phyloP scores from a whole-genome alignment of 2,329 filamentous ascomycete species.

The Aspergillus ruber region DNA sequence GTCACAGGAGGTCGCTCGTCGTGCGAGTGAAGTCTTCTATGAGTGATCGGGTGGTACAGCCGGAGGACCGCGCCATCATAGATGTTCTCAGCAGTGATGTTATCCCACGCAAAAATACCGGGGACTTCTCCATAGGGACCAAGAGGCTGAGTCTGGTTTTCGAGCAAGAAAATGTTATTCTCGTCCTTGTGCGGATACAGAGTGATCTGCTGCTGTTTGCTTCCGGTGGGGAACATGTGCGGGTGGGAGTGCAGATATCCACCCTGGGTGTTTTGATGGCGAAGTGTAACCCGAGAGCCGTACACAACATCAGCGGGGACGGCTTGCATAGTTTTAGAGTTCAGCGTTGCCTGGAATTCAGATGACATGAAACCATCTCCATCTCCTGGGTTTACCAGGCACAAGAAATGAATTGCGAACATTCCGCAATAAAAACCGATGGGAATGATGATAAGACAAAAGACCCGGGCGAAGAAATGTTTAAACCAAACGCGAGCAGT shows the following conservation, averaged over 20 bases:
- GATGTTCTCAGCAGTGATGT: slow-evolving; percentile 61
- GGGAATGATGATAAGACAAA: slow-evolving; percentile 88
- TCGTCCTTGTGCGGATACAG: slow-evolving; percentile 98
- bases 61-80: slow-evolving; percentile 73
- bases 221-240: slow-evolving; percentile 95
- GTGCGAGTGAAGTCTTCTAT: slow-evolving; percentile 90
- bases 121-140: slow-evolving; percentile 69
- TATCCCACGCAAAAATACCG: slow-evolving; percentile 80
- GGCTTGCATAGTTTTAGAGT: slow-evolving; percentile 93
- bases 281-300: slow-evolving; percentile 76
- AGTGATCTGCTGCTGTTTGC: slow-evolving; percentile 97
- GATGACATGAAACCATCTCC: slow-evolving; percentile 99
- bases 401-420: slow-evolving; percentile 95
- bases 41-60: slow-evolving; percentile 75
- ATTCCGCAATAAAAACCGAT: slow-evolving; percentile 88
- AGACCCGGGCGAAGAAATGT: slow-evolving; percentile 83
- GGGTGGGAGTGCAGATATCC: slow-evolving; percentile 95
- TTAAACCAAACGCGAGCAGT: slow-evolving; percentile 82
- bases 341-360: slow-evolving; percentile 95
- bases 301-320: slow-evolving; percentile 87
- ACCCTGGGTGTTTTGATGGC: slow-evolving; percentile 95
- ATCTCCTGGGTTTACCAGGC: slow-evolving; percentile 88
- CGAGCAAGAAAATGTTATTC: slow-evolving; percentile 89
- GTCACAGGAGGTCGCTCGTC: slow-evolving; percentile 78
- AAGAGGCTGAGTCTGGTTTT: slow-evolving; percentile 92